These are phyloP conservation scores for Borealophlyctis nickersoniae DNA, from an alignment of 192 early-diverging fungal genomes.

Conservation along the genomic window DNA sequence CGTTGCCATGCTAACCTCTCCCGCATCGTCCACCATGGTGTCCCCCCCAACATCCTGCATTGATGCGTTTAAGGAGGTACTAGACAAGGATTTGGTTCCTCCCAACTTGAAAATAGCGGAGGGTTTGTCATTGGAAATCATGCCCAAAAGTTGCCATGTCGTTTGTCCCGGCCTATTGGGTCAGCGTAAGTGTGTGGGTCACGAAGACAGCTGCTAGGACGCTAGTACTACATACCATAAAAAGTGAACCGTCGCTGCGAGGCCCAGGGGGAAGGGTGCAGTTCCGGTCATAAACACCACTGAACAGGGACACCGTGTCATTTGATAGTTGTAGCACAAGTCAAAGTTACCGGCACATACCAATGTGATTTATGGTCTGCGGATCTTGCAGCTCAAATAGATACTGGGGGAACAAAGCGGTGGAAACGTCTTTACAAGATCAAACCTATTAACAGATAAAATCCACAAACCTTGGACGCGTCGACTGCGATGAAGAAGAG, in stretches of 20 bases:
- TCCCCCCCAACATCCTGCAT: slow-evolving; percentile 16
- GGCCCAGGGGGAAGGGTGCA: slow-evolving; percentile 82
- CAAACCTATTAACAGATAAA: not conserved
- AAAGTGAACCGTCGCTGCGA: slow-evolving; percentile 91
- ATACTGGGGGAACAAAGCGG: slow-evolving; percentile 53
- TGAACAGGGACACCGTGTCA: not conserved
- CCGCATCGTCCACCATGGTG: slow-evolving; percentile 28
- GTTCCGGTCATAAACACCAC: slow-evolving; percentile 89
- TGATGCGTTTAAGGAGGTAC: not conserved
- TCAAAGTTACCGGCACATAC: slow-evolving; percentile 9
- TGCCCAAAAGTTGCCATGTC: slow-evolving; percentile 46
- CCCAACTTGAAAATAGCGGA: slow-evolving; percentile 51
- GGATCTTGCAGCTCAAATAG: slow-evolving; percentile 87
- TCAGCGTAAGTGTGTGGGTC: not conserved
- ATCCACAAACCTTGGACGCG: slow-evolving; percentile 57
- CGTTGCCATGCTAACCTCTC: slow-evolving; percentile 18
- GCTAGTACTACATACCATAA: slow-evolving; percentile 63
- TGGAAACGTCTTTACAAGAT: not conserved
- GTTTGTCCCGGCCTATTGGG: slow-evolving; percentile 28
- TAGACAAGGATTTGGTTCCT: slow-evolving; percentile 27
- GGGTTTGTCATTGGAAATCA: slow-evolving; percentile 53
- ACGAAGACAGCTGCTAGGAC: slow-evolving; percentile 1
- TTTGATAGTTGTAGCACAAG: no score
- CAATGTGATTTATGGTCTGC: slow-evolving; percentile 84
- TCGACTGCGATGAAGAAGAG: slow-evolving; percentile 23